Evolutionary conservation across 2,329 filamentous ascomycete genomes (phyloP).

Genomic region (Trichoderma harzianum): DNA sequence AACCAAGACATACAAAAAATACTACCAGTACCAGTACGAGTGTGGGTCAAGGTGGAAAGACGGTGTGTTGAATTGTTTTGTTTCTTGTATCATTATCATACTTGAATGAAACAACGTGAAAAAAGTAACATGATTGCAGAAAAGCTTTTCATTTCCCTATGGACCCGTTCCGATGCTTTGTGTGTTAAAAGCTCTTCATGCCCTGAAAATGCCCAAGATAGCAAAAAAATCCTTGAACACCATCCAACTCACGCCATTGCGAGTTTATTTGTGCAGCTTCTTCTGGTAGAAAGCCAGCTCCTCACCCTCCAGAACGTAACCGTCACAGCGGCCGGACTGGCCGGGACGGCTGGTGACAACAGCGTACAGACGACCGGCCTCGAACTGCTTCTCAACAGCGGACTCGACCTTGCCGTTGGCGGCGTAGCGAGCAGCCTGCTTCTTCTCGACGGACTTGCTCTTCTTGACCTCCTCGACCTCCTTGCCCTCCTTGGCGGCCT

Average conservation of each 20-base stretch:
- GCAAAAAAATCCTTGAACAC: conserved; percentile 39
- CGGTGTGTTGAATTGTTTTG: conserved; percentile 15
- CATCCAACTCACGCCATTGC: conserved; percentile 26
- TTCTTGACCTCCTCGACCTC: conserved; percentile 76
- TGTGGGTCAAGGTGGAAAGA: neutral
- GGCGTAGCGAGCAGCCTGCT: conserved; percentile 86
- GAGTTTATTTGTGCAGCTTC: conserved; percentile 90
- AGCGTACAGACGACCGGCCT: conserved; percentile 96
- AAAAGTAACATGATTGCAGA: conserved; percentile 28
- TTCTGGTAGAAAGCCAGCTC: conserved; percentile 99
- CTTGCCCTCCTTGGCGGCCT: conserved; percentile 56
- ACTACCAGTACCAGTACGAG: neutral
- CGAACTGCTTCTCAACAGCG: conserved; percentile 96
- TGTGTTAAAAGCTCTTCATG: conserved; percentile 35
- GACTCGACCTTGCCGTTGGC: conserved; percentile 87
- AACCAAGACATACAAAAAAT: too few species aligned
- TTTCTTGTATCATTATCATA: conserved; percentile 19
- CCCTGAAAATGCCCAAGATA: conserved; percentile 33
- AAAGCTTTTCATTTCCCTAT: conserved; percentile 38
- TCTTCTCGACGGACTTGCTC: conserved; percentile 92
- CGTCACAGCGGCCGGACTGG: conserved; percentile 94
- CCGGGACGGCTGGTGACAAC: conserved; percentile 90
- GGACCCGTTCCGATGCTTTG: conserved; percentile 38
- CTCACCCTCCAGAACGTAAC: conserved; percentile 98
- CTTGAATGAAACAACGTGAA: conserved; percentile 24